These are phyloP conservation scores for Pyrenula massariospora DNA, from an alignment of 495 filamentous ascomycete genomes.

Conservation along the genomic window DNA sequence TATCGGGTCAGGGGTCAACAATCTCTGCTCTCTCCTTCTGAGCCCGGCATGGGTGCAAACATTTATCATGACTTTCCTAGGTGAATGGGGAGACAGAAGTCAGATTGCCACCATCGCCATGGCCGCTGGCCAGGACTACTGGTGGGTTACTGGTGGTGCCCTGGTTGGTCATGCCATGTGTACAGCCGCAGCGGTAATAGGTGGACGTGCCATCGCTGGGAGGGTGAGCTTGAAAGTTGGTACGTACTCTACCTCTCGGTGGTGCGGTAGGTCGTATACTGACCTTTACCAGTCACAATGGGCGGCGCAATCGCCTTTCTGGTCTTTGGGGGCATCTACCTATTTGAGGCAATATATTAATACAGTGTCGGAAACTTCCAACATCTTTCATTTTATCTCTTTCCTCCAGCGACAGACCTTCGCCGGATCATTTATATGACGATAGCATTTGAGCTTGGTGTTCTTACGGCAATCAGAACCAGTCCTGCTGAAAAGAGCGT, in stretches of 20 bases:
- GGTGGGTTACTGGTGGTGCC: constrained; percentile 93
- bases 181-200: constrained; percentile 86
- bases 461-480: background rate
- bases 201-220: constrained; percentile 84
- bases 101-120: constrained; percentile 99
- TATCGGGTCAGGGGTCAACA: constrained; percentile 55
- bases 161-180: constrained; percentile 79
- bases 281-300: constrained; percentile 64
- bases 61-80: constrained; percentile 96
- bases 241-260: constrained; percentile 39
- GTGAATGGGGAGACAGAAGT: constrained; percentile 95
- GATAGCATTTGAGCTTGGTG: background rate
- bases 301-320: constrained; percentile 90
- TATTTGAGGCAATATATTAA: constrained; percentile 65
- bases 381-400: background rate
- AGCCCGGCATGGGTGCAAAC: constrained; percentile 98
- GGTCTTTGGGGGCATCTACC: constrained; percentile 81
- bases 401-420: background rate
- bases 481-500: background rate
- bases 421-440: background rate
- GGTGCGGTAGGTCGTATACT: no score
- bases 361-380: background rate
- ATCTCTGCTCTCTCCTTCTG: constrained; percentile 75
- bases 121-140: constrained; percentile 97
- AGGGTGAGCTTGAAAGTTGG: constrained; percentile 92